phyloP scores from a whole-genome alignment of 352 stramenopile genomes.

The Globisporangium cystogenes region DNA sequence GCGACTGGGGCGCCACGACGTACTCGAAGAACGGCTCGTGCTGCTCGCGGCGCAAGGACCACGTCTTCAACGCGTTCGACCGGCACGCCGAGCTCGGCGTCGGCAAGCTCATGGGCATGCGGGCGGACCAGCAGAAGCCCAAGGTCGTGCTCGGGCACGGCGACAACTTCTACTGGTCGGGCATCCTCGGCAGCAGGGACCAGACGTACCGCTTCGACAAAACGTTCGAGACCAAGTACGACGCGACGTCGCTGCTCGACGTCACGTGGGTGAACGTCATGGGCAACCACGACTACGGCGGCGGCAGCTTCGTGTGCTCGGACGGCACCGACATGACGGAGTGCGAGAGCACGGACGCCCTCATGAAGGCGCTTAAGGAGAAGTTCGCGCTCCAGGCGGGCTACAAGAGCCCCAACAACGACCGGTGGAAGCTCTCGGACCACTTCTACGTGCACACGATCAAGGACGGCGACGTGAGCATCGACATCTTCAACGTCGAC shows the following conservation, averaged over 20 bases:
- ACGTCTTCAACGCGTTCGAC: slow-evolving; percentile 47
- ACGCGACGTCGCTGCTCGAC: slow-evolving; percentile 32
- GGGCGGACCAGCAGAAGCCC: slow-evolving; percentile 25
- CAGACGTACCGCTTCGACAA: slow-evolving; percentile 41
- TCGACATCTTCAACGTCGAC: slow-evolving; percentile 52
- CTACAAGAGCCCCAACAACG: slow-evolving; percentile 41
- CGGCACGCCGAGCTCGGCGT: slow-evolving; percentile 62
- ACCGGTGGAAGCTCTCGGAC: slow-evolving; percentile 41
- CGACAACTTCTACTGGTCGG: slow-evolving; percentile 70
- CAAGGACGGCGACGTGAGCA: slow-evolving; percentile 21
- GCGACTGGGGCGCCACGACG: slow-evolving; percentile 65
- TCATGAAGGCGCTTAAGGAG: slow-evolving; percentile 11
- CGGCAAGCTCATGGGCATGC: slow-evolving; percentile 54
- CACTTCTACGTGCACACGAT: slow-evolving; percentile 40
- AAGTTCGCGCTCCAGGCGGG: slow-evolving; percentile 17
- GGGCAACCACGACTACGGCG: slow-evolving; percentile 71
- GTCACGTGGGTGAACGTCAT: slow-evolving; percentile 62
- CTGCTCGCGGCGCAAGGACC: slow-evolving; percentile 53
- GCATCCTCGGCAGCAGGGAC: slow-evolving; percentile 35
- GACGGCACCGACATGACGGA: no score
- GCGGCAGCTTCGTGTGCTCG: slow-evolving; percentile 36
- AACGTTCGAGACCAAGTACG: slow-evolving; percentile 58
- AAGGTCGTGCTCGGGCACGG: slow-evolving; percentile 61
- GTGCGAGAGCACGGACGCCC: slow-evolving; percentile 7
- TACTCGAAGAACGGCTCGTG: slow-evolving; percentile 50